Percentiles rank a stretch among this genome's conserved stretches.
phyloP scores from a whole-genome alignment of 192 early-diverging fungal genomes.

The Glomus cerebriforme region DNA sequence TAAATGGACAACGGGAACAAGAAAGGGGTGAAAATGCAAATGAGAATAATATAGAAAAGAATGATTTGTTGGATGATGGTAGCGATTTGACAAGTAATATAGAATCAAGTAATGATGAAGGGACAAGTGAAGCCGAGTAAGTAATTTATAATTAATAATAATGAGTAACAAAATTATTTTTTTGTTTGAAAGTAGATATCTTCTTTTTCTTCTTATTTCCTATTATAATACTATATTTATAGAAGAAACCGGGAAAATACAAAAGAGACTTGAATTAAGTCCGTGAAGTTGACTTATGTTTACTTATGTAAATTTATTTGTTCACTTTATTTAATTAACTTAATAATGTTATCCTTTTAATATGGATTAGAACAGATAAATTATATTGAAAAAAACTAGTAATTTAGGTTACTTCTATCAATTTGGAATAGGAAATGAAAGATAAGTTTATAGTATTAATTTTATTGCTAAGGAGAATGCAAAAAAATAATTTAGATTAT shows the following conservation, averaged over 20 bases:
- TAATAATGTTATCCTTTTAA: neutral
- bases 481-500: no score
- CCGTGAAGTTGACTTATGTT: neutral
- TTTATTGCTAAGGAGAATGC: no score
- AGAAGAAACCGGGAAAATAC: neutral
- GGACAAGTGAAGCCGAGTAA: neutral
- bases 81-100: neutral
- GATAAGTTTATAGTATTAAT: no score
- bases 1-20: neutral
- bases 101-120: neutral
- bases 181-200: no score
- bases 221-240: neutral
- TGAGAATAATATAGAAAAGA: neutral
- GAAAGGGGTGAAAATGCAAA: neutral
- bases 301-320: neutral
- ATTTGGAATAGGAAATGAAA: no score
- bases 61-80: neutral
- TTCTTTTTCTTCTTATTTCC: neutral
- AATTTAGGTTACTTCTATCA: no score
- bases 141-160: no score
- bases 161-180: neutral
- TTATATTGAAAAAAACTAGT: no score
- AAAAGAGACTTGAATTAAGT: neutral
- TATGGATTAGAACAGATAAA: no score
- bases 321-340: neutral